A percentile compares a stretch with the other conserved stretches of the same genome.
Conservation (phyloP, 768 basidiomycete species). For the Pleurotus eryngii region DNA sequence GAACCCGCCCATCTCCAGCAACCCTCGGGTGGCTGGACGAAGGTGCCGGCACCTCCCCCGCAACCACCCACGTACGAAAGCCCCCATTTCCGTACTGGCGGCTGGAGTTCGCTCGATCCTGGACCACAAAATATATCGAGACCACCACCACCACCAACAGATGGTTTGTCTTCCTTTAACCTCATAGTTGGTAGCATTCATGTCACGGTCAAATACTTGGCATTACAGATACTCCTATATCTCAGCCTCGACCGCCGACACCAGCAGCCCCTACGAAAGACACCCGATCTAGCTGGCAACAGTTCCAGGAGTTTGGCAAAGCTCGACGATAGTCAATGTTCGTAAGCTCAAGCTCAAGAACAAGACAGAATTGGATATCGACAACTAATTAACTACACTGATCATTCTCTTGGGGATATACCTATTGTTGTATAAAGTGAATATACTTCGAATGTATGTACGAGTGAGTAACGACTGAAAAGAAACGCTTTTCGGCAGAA, state of each 20-base stretch:
- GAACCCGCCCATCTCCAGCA: constrained; percentile 8
- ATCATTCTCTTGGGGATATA: constrained; percentile 28
- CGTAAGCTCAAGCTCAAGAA: too few species aligned
- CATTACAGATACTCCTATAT: constrained; percentile 14
- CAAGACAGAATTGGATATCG: constrained; percentile 25
- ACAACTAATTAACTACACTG: constrained; percentile 54
- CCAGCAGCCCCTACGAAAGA: neutral
- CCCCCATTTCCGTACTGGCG: constrained; percentile 49
- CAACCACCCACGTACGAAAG: constrained; percentile 11
- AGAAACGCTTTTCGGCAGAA: constrained; percentile 14
- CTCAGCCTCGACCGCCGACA: constrained; percentile 18
- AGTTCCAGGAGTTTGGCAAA: constrained; percentile 45
- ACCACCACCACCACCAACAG: constrained; percentile 20
- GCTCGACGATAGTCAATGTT: constrained; percentile 13
- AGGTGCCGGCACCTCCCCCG: constrained; percentile 13
- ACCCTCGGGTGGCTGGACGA: constrained; percentile 15
- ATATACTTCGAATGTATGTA: constrained; percentile 19
- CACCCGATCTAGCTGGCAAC: constrained; percentile 52
- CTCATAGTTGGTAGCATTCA: constrained; percentile 17
- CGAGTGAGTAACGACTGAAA: constrained; percentile 7
- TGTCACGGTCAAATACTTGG: constrained; percentile 4
- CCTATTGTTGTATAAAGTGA: constrained; percentile 37
- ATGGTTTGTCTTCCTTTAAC: constrained; percentile 9
- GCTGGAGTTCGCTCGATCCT: constrained; percentile 67
- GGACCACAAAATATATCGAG: constrained; percentile 27